A percentile compares a stretch with the other conserved stretches of the same genome.
Evolutionary conservation across 2,329 filamentous ascomycete genomes (phyloP).

Genomic region (Laburnicola sp.): DNA sequence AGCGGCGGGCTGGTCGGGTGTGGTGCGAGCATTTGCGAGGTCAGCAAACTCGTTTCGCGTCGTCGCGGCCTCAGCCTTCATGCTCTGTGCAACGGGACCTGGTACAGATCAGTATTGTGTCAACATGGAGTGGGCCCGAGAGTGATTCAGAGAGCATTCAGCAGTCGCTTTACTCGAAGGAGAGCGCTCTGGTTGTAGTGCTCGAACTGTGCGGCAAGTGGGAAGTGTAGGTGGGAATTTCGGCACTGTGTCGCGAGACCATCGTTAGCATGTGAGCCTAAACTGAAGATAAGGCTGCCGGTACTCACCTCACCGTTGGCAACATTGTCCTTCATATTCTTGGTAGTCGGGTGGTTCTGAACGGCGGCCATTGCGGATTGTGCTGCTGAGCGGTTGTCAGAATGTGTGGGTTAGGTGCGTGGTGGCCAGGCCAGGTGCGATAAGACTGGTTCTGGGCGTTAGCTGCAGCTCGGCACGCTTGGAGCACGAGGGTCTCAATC

Average conservation of each 20-base stretch:
- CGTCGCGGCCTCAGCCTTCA: slow-evolving; percentile 59
- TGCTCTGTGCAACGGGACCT: slow-evolving; percentile 61
- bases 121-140: too few relatives aligned
- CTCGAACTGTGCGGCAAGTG: neutral
- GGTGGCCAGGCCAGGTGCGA: slow-evolving; percentile 34
- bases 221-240: slow-evolving; percentile 10
- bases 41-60: slow-evolving; percentile 62
- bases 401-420: slow-evolving; percentile 17
- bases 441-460: slow-evolving; percentile 44
- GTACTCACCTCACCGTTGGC: slow-evolving; percentile 50
- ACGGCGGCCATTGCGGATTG: slow-evolving; percentile 53
- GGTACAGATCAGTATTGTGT: slow-evolving; percentile 29
- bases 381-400: slow-evolving; percentile 50
- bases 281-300: slow-evolving; percentile 9
- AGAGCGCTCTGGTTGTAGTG: too few relatives aligned
- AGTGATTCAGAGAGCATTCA: too few relatives aligned
- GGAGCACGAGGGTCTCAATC: slow-evolving; percentile 14
- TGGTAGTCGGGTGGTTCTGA: slow-evolving; percentile 54
- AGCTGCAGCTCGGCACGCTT: slow-evolving; percentile 37
- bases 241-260: slow-evolving; percentile 35
- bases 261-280: slow-evolving; percentile 29
- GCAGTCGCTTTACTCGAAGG: too few relatives aligned
- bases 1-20: slow-evolving; percentile 58
- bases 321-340: slow-evolving; percentile 49
- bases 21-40: slow-evolving; percentile 58